Conservation (phyloP, 495 filamentous ascomycete genomes). For the Penicillium riverlandense region DNA sequence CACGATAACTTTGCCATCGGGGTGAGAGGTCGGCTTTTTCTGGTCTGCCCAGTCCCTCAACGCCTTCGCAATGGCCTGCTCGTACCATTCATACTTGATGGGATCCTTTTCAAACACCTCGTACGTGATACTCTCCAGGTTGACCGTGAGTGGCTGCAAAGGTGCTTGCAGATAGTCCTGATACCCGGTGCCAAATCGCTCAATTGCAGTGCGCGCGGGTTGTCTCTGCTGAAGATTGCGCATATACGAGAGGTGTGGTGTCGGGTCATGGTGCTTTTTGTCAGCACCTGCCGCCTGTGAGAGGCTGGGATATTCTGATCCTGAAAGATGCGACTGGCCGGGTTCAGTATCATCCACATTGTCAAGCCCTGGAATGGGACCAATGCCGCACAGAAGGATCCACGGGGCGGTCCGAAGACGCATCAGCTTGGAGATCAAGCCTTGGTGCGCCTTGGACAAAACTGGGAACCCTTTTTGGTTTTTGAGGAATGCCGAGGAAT, state of each 20-base stretch:
- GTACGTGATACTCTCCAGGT: conserved; percentile 94
- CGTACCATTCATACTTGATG: conserved; percentile 96
- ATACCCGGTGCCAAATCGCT: conserved; percentile 67
- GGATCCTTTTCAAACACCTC: conserved; percentile 98
- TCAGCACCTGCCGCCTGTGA: conserved; percentile 49
- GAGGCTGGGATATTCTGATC: conserved; percentile 58
- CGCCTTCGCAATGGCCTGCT: conserved; percentile 72
- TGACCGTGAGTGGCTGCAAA: conserved; percentile 89
- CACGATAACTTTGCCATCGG: conserved; percentile 66
- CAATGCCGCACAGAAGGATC: conserved; percentile 73
- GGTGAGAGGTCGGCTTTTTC: conserved; percentile 63
- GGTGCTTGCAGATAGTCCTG: conserved; percentile 96
- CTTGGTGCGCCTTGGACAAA: conserved; percentile 73
- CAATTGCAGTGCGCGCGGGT: conserved; percentile 53
- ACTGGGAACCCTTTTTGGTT: conserved; percentile 79
- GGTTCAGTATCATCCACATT: conserved; percentile 24
- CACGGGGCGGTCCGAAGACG: conserved; percentile 70
- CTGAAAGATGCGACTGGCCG: conserved; percentile 27
- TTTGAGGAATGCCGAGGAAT: conserved; percentile 58
- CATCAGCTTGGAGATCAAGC: conserved; percentile 75
- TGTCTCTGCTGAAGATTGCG: conserved; percentile 79
- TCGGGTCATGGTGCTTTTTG: conserved; percentile 48
- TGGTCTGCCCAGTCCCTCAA: conserved; percentile 71
- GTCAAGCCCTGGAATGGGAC: conserved; percentile 52
- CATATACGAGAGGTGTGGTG: conserved; percentile 72